Conservation (phyloP, 2,329 filamentous ascomycete species). For the Cylindrodendrum hubeiense region DNA sequence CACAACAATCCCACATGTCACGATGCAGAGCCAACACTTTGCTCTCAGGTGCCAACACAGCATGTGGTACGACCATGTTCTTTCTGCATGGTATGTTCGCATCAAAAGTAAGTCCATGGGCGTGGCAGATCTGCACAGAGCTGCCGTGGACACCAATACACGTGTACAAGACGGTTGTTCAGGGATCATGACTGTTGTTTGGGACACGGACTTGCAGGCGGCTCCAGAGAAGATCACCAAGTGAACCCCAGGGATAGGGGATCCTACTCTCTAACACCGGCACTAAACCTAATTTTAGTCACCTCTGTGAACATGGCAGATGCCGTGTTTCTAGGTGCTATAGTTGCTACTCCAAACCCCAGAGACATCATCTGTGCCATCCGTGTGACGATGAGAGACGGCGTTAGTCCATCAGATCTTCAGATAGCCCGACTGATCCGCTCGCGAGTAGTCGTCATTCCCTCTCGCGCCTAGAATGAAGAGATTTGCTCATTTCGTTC, state of each 20-base stretch:
- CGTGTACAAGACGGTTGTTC: slow-evolving; percentile 21
- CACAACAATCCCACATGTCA: slow-evolving; percentile 2
- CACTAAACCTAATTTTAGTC: background rate
- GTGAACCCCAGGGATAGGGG: slow-evolving; percentile 6
- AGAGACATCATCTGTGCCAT: background rate
- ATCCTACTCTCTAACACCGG: slow-evolving; percentile 5
- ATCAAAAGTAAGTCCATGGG: slow-evolving; percentile 14
- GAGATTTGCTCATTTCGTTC: slow-evolving; percentile 8
- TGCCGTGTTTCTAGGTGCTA: background rate
- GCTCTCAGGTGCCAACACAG: slow-evolving; percentile 20
- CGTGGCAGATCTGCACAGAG: slow-evolving; percentile 15
- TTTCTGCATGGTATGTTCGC: slow-evolving; percentile 4
- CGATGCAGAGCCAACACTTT: slow-evolving; percentile 21
- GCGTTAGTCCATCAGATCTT: background rate
- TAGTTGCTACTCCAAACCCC: background rate
- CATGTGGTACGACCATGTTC: slow-evolving; percentile 11
- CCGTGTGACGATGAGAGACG: background rate
- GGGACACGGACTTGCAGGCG: slow-evolving; percentile 10
- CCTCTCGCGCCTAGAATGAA: background rate
- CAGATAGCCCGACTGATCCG: background rate
- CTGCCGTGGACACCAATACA: slow-evolving; percentile 22
- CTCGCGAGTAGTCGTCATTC: background rate
- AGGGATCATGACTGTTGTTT: slow-evolving; percentile 23
- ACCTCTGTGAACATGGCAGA: background rate
- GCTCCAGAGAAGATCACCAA: slow-evolving; percentile 6